Evolutionary conservation across 768 basidiomycete species (phyloP), one percentile per base, ranked within the genome.

Genomic region (Melanogaster broomeanus): DNA sequence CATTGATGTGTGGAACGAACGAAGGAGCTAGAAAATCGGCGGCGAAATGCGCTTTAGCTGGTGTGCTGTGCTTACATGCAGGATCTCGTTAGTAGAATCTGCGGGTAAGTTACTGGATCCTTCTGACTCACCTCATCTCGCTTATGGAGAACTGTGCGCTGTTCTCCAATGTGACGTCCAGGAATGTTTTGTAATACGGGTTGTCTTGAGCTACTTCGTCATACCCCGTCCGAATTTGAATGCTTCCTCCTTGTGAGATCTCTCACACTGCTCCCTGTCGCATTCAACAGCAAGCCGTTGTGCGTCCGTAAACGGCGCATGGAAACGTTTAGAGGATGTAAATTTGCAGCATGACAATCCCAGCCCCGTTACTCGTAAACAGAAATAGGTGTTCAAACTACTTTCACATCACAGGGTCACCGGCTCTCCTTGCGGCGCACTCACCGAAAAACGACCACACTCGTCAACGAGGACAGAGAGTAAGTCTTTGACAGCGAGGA

Each of bases 21-120:
- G 13, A 90, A 86, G 63, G 69, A 58, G n/a, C 63, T 91, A 41
- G 87, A 90, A 56, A 61, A n/a, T n/a, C n/a, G 64, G 27, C 68
- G 72, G 42, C 68, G 83, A 49, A 75, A 45, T 41, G 52, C 42
- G 28, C 54, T 56, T 45, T 56, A 56, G 49, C 15, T 39, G 49
- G 35, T 33, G 27, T 49, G 39, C 25, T 45, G 59, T 57, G 35
- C 19, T n/a, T 25, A 5, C 5, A 19, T 44, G 16, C 6, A n/a
- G 16, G 15, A 21, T 33, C 10, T 31, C 12, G 22, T 13, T 33
- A 44, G 30, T 10, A 31, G 1, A 31, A 33, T n/a, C 11, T 33
- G 12, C 15, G 18, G 27, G 42, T 43, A n/a, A 43, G 42, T 30
- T 7, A 13, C 1, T 11, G 9, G 18, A 30, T 30, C 15, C n/a